Base-by-base conservation (phyloP, 2,329 filamentous ascomycete species). In the Fusarium irregulare region DNA sequence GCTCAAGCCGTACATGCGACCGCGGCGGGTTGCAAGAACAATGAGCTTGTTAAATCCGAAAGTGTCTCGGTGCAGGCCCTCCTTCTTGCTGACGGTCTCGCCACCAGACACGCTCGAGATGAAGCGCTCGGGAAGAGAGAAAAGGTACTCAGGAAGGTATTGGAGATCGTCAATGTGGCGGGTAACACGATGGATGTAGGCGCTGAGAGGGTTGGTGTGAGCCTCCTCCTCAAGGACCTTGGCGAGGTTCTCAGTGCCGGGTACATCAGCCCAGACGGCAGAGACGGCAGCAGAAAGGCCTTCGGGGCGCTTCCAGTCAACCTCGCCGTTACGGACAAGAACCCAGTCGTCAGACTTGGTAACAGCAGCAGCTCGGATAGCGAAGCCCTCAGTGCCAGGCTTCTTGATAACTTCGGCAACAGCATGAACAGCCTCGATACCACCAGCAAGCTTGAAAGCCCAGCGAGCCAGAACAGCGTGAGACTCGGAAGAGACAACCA, bases 1-100 rank as follows among this genome's bases (percentile, higher is more conserved):
- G 78, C 97, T 91, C 21, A 99, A 83, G 5, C 91, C 93, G 71
- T 94, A 92, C 20, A 98, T 82, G 70, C 92, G 90, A 16, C 94
- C 94, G 60, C 89, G 90, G 57, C 88, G 86, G 3, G 94, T 97
- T 8, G 91, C 94, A 53, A 97, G 83, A 60, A 98, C 84, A 8
- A 94, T 87, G 32, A 95, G 83, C 80, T 97, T 97, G 78, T 93
- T 91, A 80, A 98, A 95, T 7, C 95, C 95, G 78, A 98, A 98
- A 41, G 86, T 88, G 74, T 96, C 92, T 18, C 89, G 86, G 20
- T 83, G 81, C n/a, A 91, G 82, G 9, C 84, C 83, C 28, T 83
- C 79, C 21, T 80, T 80, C 21, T 80, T 80, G 14, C 76, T 80
- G 2, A 80, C 75, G 18, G 84, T 81, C 11, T 86, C 84, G 1